phyloP scores from a whole-genome alignment of 2,329 filamentous ascomycete species.

The Blumeria graminis region DNA sequence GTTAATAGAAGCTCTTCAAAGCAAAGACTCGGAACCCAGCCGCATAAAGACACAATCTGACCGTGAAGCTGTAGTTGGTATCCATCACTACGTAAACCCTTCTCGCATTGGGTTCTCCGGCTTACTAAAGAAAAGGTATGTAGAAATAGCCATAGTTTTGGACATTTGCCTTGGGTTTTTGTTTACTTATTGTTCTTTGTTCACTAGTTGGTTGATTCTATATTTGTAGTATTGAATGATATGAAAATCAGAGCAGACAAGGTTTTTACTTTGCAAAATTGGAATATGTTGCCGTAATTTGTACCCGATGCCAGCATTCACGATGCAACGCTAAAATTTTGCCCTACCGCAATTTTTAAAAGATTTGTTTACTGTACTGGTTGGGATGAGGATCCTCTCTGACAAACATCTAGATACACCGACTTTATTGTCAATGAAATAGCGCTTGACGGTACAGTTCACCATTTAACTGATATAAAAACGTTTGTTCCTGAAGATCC shows the following conservation, averaged over 20 bases:
- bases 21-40: background rate
- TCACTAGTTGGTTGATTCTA: background rate
- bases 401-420: conserved; percentile 28
- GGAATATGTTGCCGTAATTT: background rate
- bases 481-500: background rate
- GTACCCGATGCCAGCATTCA: background rate
- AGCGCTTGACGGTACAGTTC: conserved; percentile 32
- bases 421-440: conserved; percentile 59
- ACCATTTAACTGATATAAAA: conserved; percentile 27
- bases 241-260: background rate
- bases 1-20: background rate
- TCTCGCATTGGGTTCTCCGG: conserved; percentile 35
- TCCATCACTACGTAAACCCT: conserved; percentile 35
- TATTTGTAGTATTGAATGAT: background rate
- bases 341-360: background rate
- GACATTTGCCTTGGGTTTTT: background rate
- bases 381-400: background rate
- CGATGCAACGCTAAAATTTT: background rate
- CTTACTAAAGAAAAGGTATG: conserved; percentile 40
- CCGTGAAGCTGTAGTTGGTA: conserved; percentile 24
- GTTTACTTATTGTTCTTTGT: background rate
- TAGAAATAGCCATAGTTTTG: background rate
- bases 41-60: conserved; percentile 2
- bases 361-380: background rate
- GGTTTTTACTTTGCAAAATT: background rate